Evolutionary conservation across 1,139 yeast genomes (phyloP).

Genomic region (Chernovozyma sophiae-reginae): DNA sequence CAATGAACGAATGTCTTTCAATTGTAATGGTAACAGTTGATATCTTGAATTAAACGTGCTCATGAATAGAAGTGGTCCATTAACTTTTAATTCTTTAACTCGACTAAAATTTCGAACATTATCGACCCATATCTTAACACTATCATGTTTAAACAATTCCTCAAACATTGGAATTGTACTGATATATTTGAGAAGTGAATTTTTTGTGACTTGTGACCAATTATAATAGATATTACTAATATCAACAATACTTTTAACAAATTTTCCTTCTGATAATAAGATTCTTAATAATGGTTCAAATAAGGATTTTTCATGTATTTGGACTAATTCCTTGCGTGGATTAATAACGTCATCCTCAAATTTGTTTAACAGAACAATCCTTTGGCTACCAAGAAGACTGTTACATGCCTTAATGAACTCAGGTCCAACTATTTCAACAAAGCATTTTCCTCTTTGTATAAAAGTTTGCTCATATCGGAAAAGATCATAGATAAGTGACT

Average conservation of each 20-base stretch:
- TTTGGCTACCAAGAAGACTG: constrained; percentile 31
- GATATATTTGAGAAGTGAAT: constrained; percentile 58
- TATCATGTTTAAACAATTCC: constrained; percentile 35
- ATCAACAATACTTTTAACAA: constrained; percentile 45
- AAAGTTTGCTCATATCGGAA: constrained; percentile 74
- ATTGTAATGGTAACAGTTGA: constrained; percentile 65
- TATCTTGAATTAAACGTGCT: constrained; percentile 76
- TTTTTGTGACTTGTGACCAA: constrained; percentile 62
- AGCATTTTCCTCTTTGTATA: constrained; percentile 63
- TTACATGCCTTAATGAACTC: constrained; percentile 47
- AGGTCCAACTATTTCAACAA: constrained; percentile 49
- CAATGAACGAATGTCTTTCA: constrained; percentile 54
- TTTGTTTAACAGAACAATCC: constrained; percentile 31
- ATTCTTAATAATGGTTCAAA: constrained; percentile 48
- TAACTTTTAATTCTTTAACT: constrained; percentile 43
- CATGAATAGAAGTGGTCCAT: constrained; percentile 60
- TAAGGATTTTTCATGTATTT: constrained; percentile 52
- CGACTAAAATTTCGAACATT: constrained; percentile 35
- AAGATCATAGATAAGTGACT: constrained; percentile 74
- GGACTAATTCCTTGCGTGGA: constrained; percentile 59
- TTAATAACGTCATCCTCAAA: constrained; percentile 60
- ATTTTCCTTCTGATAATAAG: constrained; percentile 56
- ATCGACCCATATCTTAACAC: constrained; percentile 51
- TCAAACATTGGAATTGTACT: constrained; percentile 35
- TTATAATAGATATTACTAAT: constrained; percentile 61